These are phyloP conservation scores for Silene noctiflora DNA, from an alignment of 179 eudicot species.

Conservation along the genomic window DNA sequence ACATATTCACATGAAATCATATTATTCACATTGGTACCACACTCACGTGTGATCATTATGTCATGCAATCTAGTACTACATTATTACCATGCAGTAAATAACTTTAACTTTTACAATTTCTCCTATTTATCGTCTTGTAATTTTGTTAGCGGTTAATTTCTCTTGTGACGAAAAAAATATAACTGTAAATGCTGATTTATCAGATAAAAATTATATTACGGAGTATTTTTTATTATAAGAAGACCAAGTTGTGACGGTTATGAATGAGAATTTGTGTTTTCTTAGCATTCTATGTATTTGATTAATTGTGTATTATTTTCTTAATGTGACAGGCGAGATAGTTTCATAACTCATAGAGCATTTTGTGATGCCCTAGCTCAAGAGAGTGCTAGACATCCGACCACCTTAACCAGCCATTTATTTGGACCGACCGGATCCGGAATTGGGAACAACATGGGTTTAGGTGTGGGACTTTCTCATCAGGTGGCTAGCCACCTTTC, in stretches of 20 bases:
- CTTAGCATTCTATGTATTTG: too few species aligned
- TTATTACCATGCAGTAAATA: background rate
- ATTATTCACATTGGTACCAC: constrained; percentile 20
- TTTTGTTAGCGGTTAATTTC: too few species aligned
- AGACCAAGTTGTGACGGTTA: too few species aligned
- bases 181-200: too few species aligned
- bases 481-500: constrained; percentile 28
- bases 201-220: too few species aligned
- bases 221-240: too few species aligned
- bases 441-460: constrained; percentile 29
- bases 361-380: constrained; percentile 82
- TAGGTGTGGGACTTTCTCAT: constrained; percentile 44
- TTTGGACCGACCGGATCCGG: constrained; percentile 22
- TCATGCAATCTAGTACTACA: constrained; percentile 13
- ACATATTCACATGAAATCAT: constrained; percentile 17
- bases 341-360: constrained; percentile 79
- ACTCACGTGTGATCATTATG: constrained; percentile 14
- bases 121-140: too few species aligned
- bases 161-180: too few species aligned
- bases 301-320: background rate
- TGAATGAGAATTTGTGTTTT: too few species aligned
- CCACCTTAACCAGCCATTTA: constrained; percentile 43
- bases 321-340: constrained; percentile 48
- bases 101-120: too few species aligned
- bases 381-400: constrained; percentile 61